Base-by-base conservation (phyloP, 192 early-diverging fungal genomes). In the Coemansia guatemalensis region DNA sequence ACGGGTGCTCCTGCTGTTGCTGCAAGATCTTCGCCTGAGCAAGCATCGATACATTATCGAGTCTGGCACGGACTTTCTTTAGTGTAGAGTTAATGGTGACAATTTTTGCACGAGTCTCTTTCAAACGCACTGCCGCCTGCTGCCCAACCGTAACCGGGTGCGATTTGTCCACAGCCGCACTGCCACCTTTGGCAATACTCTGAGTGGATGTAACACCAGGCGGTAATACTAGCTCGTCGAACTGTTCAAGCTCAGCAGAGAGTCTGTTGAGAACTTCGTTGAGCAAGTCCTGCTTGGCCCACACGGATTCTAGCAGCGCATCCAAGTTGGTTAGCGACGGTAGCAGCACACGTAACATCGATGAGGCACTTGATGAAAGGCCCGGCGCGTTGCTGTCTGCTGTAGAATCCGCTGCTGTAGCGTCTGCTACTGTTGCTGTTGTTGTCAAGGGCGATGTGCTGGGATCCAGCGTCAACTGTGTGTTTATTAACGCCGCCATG, bases 1-100 rank as follows among this genome's bases (percentile, higher is more conserved):
- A 56, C 20, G 57, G 56, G 29, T 54, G 39, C 51, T 57, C 60
- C 44, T 68, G 61, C 23, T 74, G 74, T 26, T 60, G 27, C 50
- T 77, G 75, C 20, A 77, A 32, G 12, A 68, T 58, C 47, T 75
- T 75, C 29, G 78, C 78, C 26, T 81, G 78, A 0, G 78, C 78
- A 18, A 81, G 67, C 73, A 81, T 71, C n/a, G 78, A 69, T 2
- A 81, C 51, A 12, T 67, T 69, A 44, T 81, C 78, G 24, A 81
- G 26, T 20, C 78, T 51, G 4, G 73, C 25, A 5, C 73, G 64
- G 0, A 81, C 78, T n/a, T 60, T 65, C 26, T 75, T 81, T 26
- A 81, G 60, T 8, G 55, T 71, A 8, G 54, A 56, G 50, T 81
- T 81, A 11, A 81, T 60, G 24, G 62, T 62, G 1, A 64, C 48